Base-by-base conservation (phyloP, 1,139 yeast species). In the Debaryomycetaceae sp. region DNA sequence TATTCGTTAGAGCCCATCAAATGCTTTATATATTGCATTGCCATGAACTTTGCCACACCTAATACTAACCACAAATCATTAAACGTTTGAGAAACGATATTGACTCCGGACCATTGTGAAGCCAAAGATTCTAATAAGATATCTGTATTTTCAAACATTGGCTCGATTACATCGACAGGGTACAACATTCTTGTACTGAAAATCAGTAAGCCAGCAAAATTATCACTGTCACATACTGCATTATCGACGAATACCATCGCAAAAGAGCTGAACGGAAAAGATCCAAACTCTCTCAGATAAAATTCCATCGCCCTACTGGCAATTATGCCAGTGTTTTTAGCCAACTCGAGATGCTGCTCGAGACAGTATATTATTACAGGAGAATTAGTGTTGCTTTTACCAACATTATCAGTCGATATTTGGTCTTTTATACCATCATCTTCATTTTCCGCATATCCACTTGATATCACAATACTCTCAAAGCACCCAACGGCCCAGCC, bases 401-500 rank as follows among this genome's bases (percentile, higher is more conserved):
- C 75, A 24, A 52, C 48, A 14, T 54, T 53, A 14, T 53, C 69
- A 6, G 61, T 57, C 9, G 59, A 53, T 57, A 38, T 63, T 14
- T 37, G 39, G 8, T 35, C 42, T 35, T 40, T 43, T 11, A 64
- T 61, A 4, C 62, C 65, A 8, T 70, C 76, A 2, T 69, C 72
- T 8, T 72, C 77, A 6, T 66, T 57, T 41, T 58, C 55, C 48
- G 76, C 53, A 40, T 56, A 41, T 1, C 46, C 42, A 17, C 72
- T 78, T 17, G 81, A 68, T 37, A 81, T 63, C 14, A 80, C 78
- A 36, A 77, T 74, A 49, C 72, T 75, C 35, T 83, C 83, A 63
- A 93, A 95, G 5, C 96, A 85, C 0, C 99, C 99, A 2, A 89
- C 78, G 0, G 96, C 91, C 85, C 96, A 93, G 0, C 98, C 98